These are phyloP conservation scores for Ananas comosus DNA, from an alignment of 176 grass and related monocot genomes.

Conservation along the genomic window DNA sequence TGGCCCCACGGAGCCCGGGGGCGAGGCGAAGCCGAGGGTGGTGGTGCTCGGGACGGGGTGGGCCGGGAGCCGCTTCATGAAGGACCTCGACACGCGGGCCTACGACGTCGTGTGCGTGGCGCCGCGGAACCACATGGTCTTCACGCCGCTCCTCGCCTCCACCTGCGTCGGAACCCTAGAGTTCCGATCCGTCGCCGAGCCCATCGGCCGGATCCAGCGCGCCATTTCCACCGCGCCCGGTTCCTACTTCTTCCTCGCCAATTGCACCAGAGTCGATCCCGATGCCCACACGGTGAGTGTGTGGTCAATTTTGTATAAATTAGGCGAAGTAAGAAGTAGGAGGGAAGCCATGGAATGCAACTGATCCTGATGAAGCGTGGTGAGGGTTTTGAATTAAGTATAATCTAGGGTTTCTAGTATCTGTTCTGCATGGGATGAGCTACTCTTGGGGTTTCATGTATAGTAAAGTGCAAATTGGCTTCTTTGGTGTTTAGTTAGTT, in stretches of 20 bases:
- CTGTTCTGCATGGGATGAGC: too few relatives aligned
- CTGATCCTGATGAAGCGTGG: not conserved
- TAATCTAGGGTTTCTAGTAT: too few relatives aligned
- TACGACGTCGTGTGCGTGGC: constrained; percentile 96
- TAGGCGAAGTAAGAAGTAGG: not conserved
- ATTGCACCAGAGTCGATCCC: constrained; percentile 60
- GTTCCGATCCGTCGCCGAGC: constrained; percentile 94
- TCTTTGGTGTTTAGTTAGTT: too few relatives aligned
- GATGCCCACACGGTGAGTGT: constrained; percentile 55
- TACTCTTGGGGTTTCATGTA: too few relatives aligned
- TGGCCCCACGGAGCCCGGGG: constrained; percentile 44
- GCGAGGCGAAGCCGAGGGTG: constrained; percentile 61
- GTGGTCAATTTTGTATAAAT: not conserved
- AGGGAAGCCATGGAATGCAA: not conserved
- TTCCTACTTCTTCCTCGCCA: constrained; percentile 81
- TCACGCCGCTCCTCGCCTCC: constrained; percentile 95
- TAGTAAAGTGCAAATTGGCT: too few relatives aligned
- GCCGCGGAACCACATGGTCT: constrained; percentile 98
- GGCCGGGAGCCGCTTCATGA: constrained; percentile 84
- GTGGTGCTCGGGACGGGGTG: constrained; percentile 94
- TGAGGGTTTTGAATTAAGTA: too few relatives aligned
- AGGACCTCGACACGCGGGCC: constrained; percentile 53
- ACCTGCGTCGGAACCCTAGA: constrained; percentile 98
- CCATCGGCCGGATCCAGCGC: constrained; percentile 74
- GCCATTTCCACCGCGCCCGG: constrained; percentile 58